These are phyloP conservation scores for Ascochyta fabae DNA, from an alignment of 2,329 filamentous ascomycete species.

Conservation along the genomic window DNA sequence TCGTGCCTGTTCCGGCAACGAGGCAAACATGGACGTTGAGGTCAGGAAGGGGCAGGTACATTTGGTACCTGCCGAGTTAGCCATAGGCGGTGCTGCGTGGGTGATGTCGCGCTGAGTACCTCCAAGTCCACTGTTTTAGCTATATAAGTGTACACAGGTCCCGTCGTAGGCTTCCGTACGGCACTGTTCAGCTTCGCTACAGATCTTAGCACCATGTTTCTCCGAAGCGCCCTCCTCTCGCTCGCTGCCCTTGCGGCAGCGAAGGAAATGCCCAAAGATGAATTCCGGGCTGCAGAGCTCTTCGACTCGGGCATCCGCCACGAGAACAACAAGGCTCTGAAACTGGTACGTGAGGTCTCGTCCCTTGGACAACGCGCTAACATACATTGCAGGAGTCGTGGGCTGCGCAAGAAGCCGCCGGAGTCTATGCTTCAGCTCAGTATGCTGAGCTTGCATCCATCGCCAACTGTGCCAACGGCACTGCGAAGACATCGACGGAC, in stretches of 20 bases:
- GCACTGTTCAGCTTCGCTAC: slow-evolving; percentile 7
- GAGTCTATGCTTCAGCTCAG: slow-evolving; percentile 43
- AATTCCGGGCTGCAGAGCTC: slow-evolving; percentile 42
- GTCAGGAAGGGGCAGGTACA: slow-evolving; percentile 37
- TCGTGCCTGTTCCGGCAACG: slow-evolving; percentile 19
- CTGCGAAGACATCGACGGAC: slow-evolving; percentile 43
- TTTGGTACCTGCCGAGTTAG: slow-evolving; percentile 39
- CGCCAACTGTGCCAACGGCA: slow-evolving; percentile 47
- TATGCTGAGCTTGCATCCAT: slow-evolving; percentile 44
- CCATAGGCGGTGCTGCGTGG: slow-evolving; percentile 23
- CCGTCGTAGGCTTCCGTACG: not conserved
- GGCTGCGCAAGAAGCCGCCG: slow-evolving; percentile 42
- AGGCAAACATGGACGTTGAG: slow-evolving; percentile 21
- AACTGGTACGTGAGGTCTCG: slow-evolving; percentile 30
- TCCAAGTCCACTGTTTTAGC: slow-evolving; percentile 7
- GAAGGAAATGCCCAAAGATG: slow-evolving; percentile 45
- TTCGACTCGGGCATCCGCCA: slow-evolving; percentile 52
- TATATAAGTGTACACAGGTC: slow-evolving; percentile 5
- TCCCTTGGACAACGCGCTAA: slow-evolving; percentile 21
- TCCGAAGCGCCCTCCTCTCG: slow-evolving; percentile 39
- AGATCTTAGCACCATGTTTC: slow-evolving; percentile 35
- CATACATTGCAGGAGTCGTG: slow-evolving; percentile 43
- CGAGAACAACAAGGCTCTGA: slow-evolving; percentile 45
- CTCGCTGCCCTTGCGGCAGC: slow-evolving; percentile 43
- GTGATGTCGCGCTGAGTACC: slow-evolving; percentile 14